Evolutionary conservation across 2,329 filamentous ascomycete species (phyloP).

Genomic region (Colletotrichum sp.): DNA sequence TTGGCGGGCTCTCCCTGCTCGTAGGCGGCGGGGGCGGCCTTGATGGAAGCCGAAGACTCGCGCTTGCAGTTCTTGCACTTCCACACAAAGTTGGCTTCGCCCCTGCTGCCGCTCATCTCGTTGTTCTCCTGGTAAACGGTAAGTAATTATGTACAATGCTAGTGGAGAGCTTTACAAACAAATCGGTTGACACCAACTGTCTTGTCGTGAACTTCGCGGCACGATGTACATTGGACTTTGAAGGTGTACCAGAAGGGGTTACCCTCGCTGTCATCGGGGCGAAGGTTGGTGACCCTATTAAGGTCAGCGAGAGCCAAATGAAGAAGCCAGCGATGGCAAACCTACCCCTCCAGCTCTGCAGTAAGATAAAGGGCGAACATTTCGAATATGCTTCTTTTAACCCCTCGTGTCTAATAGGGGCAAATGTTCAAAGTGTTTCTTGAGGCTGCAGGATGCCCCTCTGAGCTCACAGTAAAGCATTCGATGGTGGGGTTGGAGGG

Average conservation of each 20-base stretch:
- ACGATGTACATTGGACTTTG: slow-evolving; percentile 98
- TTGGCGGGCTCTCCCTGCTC: slow-evolving; percentile 74
- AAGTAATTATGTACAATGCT: not conserved
- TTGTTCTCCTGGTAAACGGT: slow-evolving; percentile 72
- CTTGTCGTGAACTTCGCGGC: slow-evolving; percentile 88
- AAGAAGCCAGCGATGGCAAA: not conserved
- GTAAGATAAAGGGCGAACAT: slow-evolving; percentile 73
- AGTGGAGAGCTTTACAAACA: slow-evolving; percentile 57
- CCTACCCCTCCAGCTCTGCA: slow-evolving; percentile 73
- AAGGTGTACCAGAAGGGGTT: slow-evolving; percentile 96
- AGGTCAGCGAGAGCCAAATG: not conserved
- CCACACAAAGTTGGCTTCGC: slow-evolving; percentile 99
- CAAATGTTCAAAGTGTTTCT: not conserved
- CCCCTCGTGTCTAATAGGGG: not conserved
- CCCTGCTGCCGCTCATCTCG: slow-evolving; percentile 89
- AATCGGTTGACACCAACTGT: slow-evolving; percentile 87
- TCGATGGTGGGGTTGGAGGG: slow-evolving; percentile 20
- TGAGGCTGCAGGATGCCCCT: not conserved
- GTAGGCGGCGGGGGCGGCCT: slow-evolving; percentile 74
- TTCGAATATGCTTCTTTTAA: slow-evolving; percentile 15
- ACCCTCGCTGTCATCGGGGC: slow-evolving; percentile 80
- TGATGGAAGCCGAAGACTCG: slow-evolving; percentile 86
- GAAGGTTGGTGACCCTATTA: slow-evolving; percentile 84
- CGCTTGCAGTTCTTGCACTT: slow-evolving; percentile 98
- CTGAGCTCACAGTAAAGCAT: not conserved